Percentiles rank a stretch among this genome's conserved stretches.
Evolutionary conservation across 2,329 filamentous ascomycete genomes (phyloP).

Genomic region (Dothideomycetes sp.): DNA sequence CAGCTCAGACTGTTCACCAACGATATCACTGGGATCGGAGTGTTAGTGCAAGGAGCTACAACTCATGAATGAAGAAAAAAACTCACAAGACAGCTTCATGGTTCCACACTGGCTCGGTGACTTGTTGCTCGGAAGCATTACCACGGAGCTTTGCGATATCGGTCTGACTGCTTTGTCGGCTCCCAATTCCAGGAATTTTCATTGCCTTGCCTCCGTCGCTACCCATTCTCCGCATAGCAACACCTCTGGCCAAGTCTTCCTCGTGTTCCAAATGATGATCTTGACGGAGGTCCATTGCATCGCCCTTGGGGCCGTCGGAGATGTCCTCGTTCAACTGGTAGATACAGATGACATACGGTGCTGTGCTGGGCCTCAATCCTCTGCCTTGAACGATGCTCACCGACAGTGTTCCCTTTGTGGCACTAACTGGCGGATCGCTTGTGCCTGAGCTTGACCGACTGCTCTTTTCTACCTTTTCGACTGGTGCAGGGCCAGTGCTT

Average conservation of each 20-base stretch:
- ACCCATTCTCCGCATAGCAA: slow-evolving; percentile 46
- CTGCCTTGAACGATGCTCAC: slow-evolving; percentile 82
- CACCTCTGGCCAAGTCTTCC: slow-evolving; percentile 39
- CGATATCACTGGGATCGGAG: slow-evolving; percentile 62
- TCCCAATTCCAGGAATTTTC: slow-evolving; percentile 79
- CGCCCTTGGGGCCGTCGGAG: slow-evolving; percentile 65
- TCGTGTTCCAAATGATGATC: slow-evolving; percentile 35
- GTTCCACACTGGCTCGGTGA: slow-evolving; percentile 88
- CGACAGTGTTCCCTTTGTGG: slow-evolving; percentile 75
- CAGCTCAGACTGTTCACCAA: slow-evolving; percentile 79
- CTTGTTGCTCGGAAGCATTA: slow-evolving; percentile 46
- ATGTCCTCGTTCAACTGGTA: slow-evolving; percentile 97
- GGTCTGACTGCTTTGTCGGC: slow-evolving; percentile 91
- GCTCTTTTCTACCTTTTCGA: slow-evolving; percentile 20
- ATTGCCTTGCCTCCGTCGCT: slow-evolving; percentile 77
- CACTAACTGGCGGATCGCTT: slow-evolving; percentile 46
- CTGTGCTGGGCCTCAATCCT: slow-evolving; percentile 67
- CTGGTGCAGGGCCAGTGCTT: slow-evolving; percentile 33
- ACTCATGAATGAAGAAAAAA: slow-evolving; percentile 4
- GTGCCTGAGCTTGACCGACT: slow-evolving; percentile 22
- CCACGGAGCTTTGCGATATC: slow-evolving; percentile 59
- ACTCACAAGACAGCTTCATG: slow-evolving; percentile 91
- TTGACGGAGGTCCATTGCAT: slow-evolving; percentile 32
- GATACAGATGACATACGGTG: slow-evolving; percentile 92
- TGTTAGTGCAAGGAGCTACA: slow-evolving; percentile 17